Percentiles rank a stretch among this genome's conserved stretches.
Evolutionary conservation across 2,329 filamentous ascomycete genomes (phyloP).

Genomic region (Didymellaceae sp.): DNA sequence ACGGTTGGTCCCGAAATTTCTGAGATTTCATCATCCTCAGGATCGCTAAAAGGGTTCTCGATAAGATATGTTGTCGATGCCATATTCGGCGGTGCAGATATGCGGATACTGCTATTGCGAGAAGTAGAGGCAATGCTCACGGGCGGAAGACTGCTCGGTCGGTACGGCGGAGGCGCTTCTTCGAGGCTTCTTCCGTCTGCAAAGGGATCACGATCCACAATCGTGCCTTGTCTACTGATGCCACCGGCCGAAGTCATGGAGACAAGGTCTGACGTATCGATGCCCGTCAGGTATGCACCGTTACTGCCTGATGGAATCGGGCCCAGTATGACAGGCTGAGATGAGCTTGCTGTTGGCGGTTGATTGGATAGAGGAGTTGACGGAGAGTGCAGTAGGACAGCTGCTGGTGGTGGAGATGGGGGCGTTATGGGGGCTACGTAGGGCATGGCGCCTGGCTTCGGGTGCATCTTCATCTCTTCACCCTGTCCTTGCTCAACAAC

Average conservation of each 20-base stretch:
- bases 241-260: constrained; percentile 36
- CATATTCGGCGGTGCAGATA: constrained; percentile 14
- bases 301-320: constrained; percentile 41
- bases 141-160: constrained; percentile 40
- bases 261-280: constrained; percentile 47
- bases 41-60: constrained; percentile 44
- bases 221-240: constrained; percentile 11
- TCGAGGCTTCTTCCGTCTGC: constrained; percentile 36
- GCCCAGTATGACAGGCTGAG: constrained; percentile 44
- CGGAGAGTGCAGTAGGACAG: constrained; percentile 23
- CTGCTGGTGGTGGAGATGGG: constrained; percentile 14
- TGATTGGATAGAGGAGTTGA: constrained; percentile 23
- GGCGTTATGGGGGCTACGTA: constrained; percentile 34
- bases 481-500: constrained; percentile 9
- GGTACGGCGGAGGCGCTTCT: constrained; percentile 48
- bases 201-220: constrained; percentile 38
- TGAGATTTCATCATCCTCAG: constrained; percentile 38
- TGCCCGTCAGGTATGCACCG: constrained; percentile 46
- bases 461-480: constrained; percentile 39
- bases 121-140: constrained; percentile 39
- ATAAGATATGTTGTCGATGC: constrained; percentile 34
- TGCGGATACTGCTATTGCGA: constrained; percentile 43
- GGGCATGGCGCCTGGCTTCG: constrained; percentile 15
- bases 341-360: constrained; percentile 24
- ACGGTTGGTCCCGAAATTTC: constrained; percentile 33